Evolutionary conservation across 2,329 filamentous ascomycete species (phyloP).

Genomic region (Mollisia scopiformis): DNA sequence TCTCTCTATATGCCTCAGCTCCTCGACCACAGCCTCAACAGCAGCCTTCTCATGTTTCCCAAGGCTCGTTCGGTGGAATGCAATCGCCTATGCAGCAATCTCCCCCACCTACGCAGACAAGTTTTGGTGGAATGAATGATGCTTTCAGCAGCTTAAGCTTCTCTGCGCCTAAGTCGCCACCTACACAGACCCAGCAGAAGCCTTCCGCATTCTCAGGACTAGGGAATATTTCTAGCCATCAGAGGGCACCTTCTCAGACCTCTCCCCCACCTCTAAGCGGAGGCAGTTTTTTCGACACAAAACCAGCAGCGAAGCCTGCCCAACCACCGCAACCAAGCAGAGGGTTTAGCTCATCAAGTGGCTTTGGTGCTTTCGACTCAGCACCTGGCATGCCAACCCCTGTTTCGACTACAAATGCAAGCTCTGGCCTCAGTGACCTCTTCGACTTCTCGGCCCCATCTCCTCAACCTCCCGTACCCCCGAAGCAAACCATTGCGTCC

Average conservation of each 20-base stretch:
- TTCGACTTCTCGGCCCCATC: constrained; percentile 71
- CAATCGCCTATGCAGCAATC: constrained; percentile 57
- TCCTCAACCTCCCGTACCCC: constrained; percentile 45
- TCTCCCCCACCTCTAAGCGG: neutral
- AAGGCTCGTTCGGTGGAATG: constrained; percentile 70
- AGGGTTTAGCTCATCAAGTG: constrained; percentile 57
- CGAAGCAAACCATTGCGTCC: constrained; percentile 40
- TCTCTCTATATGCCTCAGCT: constrained; percentile 88
- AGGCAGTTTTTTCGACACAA: constrained; percentile 68
- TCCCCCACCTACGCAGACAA: constrained; percentile 37
- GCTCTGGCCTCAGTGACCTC: constrained; percentile 72
- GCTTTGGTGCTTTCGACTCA: constrained; percentile 63
- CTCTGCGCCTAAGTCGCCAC: constrained; percentile 47
- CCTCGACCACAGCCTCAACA: constrained; percentile 71
- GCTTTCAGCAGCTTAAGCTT: constrained; percentile 77
- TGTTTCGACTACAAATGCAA: constrained; percentile 37
- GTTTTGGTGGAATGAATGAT: constrained; percentile 66
- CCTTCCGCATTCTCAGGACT: constrained; percentile 53
- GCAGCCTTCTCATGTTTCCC: constrained; percentile 56
- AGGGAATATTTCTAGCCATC: constrained; percentile 43
- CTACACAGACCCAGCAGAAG: constrained; percentile 42
- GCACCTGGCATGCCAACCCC: constrained; percentile 44
- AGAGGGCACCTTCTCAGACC: constrained; percentile 39
- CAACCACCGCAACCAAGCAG: constrained; percentile 47
- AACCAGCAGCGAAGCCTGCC: constrained; percentile 58